These are phyloP conservation scores for Ophiocordyceps camponoti-saundersi DNA, from an alignment of 2,329 filamentous ascomycete species.

Conservation along the genomic window DNA sequence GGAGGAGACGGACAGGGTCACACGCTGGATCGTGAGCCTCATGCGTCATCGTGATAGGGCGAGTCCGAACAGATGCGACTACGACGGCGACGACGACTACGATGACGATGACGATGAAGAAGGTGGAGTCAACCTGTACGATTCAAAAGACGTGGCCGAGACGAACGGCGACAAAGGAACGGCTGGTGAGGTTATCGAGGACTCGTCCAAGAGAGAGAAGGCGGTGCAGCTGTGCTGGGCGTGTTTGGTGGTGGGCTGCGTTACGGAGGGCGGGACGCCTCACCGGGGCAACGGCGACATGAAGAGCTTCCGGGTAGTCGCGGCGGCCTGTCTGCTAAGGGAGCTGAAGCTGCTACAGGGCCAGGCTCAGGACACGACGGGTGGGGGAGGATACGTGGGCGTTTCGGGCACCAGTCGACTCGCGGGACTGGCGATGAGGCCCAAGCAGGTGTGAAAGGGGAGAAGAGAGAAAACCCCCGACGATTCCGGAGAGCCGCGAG, in stretches of 20 bases:
- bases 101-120: not conserved
- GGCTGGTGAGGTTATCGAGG: not conserved
- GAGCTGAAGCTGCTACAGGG: slow-evolving; percentile 8
- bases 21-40: slow-evolving; percentile 20
- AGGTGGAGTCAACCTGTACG: not conserved
- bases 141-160: not conserved
- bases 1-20: slow-evolving; percentile 31
- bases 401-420: slow-evolving; percentile 1
- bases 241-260: slow-evolving; percentile 14
- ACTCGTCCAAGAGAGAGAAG: slow-evolving; percentile 6
- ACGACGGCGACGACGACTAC: slow-evolving; percentile 2
- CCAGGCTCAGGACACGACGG: slow-evolving; percentile 3
- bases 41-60: slow-evolving; percentile 7
- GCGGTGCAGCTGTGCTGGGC: slow-evolving; percentile 17
- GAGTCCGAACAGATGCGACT: not conserved
- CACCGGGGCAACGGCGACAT: slow-evolving; percentile 7
- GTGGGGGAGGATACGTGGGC: slow-evolving; percentile 9
- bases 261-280: slow-evolving; percentile 3
- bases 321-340: slow-evolving; percentile 17
- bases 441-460: not conserved
- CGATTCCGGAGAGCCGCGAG: not conserved
- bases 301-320: slow-evolving; percentile 19
- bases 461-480: not conserved
- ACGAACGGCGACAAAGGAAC: not conserved
- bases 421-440: not conserved